Percentiles rank a stretch among this genome's conserved stretches.
phyloP scores from a whole-genome alignment of 441 rosid genomes.

The Monsonia emarginata region DNA sequence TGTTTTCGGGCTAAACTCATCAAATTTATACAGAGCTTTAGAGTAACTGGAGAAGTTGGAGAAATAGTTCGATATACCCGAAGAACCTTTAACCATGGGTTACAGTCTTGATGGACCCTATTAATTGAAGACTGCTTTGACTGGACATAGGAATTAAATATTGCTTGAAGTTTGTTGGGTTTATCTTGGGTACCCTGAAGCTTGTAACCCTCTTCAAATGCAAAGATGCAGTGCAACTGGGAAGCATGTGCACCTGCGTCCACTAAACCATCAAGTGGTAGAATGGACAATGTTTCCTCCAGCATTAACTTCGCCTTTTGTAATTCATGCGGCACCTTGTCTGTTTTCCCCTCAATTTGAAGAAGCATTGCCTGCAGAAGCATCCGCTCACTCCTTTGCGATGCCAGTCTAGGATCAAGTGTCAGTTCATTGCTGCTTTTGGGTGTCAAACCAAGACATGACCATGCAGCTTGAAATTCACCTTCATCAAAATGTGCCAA shows the following conservation, averaged over 20 bases:
- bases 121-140: conserved; percentile 48
- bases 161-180: conserved; percentile 32
- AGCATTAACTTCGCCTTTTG: conserved; percentile 78
- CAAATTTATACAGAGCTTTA: conserved; percentile 73
- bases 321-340: conserved; percentile 54
- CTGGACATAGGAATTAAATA: conserved; percentile 55
- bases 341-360: conserved; percentile 56
- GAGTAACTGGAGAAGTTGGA: conserved; percentile 61
- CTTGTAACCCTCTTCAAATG: conserved; percentile 55
- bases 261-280: conserved; percentile 76
- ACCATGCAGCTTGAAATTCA: conserved; percentile 80
- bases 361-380: conserved; percentile 89
- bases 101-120: conserved; percentile 63
- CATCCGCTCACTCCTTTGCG: conserved; percentile 98
- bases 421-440: conserved; percentile 85
- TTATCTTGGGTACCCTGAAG: conserved; percentile 33
- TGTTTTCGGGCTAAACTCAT: conserved; percentile 78
- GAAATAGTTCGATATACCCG: conserved; percentile 57
- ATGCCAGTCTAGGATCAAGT: conserved; percentile 82
- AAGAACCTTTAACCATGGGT: conserved; percentile 80
- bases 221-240: conserved; percentile 84
- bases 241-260: conserved; percentile 67
- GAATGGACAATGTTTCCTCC: conserved; percentile 67
- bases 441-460: conserved; percentile 85
- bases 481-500: conserved; percentile 87